Conservation (phyloP, 805 yeast species). For the Geotrichum ghanense region DNA sequence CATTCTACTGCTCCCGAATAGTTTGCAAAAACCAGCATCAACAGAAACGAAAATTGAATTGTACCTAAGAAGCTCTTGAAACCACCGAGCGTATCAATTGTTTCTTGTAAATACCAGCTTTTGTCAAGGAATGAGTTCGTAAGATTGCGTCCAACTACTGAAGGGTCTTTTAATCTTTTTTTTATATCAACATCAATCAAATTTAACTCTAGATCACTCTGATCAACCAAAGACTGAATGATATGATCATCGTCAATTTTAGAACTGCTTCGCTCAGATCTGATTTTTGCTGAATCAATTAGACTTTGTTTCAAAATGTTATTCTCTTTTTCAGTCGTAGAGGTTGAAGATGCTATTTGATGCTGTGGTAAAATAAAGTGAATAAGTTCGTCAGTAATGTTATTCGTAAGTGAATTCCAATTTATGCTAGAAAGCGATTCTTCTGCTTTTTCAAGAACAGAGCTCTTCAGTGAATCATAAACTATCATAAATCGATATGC, state of each 20-base stretch:
- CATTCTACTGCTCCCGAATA: conserved; percentile 56
- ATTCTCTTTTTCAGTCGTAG: conserved; percentile 42
- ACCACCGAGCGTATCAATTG: conserved; percentile 24
- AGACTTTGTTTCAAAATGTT: conserved; percentile 30
- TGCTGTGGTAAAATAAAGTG: conserved; percentile 20
- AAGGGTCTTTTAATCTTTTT: conserved; percentile 27
- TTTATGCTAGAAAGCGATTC: background rate
- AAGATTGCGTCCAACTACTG: conserved; percentile 27
- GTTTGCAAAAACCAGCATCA: conserved; percentile 45
- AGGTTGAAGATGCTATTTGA: conserved; percentile 29
- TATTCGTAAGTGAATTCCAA: conserved; percentile 22
- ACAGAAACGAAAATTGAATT: conserved; percentile 39
- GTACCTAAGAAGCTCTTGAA: conserved; percentile 36
- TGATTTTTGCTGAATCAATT: conserved; percentile 18
- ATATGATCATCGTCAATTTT: conserved; percentile 25
- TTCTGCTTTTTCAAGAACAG: background rate
- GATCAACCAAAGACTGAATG: conserved; percentile 25
- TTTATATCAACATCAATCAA: conserved; percentile 35
- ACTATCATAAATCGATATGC: conserved; percentile 31
- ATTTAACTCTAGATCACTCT: conserved; percentile 27
- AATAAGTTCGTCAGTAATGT: conserved; percentile 21
- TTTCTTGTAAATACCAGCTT: conserved; percentile 41
- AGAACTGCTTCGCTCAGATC: conserved; percentile 8
- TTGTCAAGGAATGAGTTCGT: conserved; percentile 49
- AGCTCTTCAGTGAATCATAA: conserved; percentile 12